phyloP scores from a whole-genome alignment of 2,329 filamentous ascomycete genomes.

The Paraconiothyrium sp. region DNA sequence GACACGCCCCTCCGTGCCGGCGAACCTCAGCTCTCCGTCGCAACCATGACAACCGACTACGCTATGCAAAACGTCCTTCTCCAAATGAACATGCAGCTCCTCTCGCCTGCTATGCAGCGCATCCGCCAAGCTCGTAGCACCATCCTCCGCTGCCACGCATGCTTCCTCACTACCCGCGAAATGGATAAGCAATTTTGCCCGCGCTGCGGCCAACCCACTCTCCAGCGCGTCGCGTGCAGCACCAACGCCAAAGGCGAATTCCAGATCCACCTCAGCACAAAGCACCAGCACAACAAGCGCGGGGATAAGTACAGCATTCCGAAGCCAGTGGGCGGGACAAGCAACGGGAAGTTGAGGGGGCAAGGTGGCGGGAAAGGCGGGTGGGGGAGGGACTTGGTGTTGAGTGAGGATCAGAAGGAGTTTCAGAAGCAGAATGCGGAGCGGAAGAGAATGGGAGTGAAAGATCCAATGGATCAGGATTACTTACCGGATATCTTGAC shows the following conservation, averaged over 20 bases:
- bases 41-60: conserved; percentile 94
- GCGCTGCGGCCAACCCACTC: conserved; percentile 84
- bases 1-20: conserved; percentile 55
- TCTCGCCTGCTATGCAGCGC: conserved; percentile 80
- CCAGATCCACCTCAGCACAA: conserved; percentile 86
- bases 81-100: conserved; percentile 91
- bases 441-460: conserved; percentile 73
- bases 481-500: conserved; percentile 86
- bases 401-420: conserved; percentile 97
- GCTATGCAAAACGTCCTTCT: conserved; percentile 98
- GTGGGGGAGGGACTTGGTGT: conserved; percentile 84
- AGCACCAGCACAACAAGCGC: conserved; percentile 95
- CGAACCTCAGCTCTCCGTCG: conserved; percentile 78
- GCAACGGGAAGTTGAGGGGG: conserved; percentile 76
- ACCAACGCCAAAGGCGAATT: conserved; percentile 84
- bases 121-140: conserved; percentile 88
- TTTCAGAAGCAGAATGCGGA: conserved; percentile 72
- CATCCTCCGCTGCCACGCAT: conserved; percentile 84
- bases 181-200: conserved; percentile 93
- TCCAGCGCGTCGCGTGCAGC: conserved; percentile 85
- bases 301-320: conserved; percentile 94
- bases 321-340: conserved; percentile 82
- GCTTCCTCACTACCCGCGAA: conserved; percentile 82
- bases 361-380: conserved; percentile 81
- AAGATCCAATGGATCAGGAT: conserved; percentile 94